Percentiles rank a stretch among this genome's conserved stretches.
These are phyloP conservation scores for Saprolegnia diclina DNA, from an alignment of 352 stramenopile species.

Conservation along the genomic window DNA sequence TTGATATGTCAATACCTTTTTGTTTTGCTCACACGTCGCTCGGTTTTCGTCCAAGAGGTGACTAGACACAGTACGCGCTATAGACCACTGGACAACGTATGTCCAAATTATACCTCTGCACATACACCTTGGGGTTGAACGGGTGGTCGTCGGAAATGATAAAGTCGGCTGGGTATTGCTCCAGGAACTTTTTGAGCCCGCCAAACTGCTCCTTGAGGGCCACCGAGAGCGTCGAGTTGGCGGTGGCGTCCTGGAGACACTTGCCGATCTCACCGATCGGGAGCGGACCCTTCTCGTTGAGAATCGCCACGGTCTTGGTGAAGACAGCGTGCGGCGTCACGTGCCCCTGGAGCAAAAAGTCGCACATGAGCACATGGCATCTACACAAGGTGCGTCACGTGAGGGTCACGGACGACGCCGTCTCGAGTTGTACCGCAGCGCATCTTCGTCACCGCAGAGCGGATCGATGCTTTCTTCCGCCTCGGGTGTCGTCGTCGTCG, in stretches of 20 bases:
- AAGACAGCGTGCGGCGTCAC: slow-evolving; percentile 35
- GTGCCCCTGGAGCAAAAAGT: slow-evolving; percentile 35
- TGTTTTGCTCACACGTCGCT: not conserved
- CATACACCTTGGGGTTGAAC: slow-evolving; percentile 45
- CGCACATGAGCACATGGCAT: slow-evolving; percentile 37
- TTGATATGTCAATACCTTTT: too few relatives aligned
- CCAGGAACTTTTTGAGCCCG: slow-evolving; percentile 42
- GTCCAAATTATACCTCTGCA: slow-evolving; percentile 24
- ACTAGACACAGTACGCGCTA: not conserved
- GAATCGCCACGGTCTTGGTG: slow-evolving; percentile 32
- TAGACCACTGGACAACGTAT: not conserved
- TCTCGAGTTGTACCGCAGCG: slow-evolving; percentile 21
- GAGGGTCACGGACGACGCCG: too few relatives aligned
- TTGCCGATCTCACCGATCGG: slow-evolving; percentile 43
- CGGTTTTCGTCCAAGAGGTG: not conserved
- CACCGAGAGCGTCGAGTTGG: slow-evolving; percentile 32
- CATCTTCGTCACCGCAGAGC: not conserved
- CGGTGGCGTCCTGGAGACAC: slow-evolving; percentile 37
- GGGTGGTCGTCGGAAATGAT: slow-evolving; percentile 39
- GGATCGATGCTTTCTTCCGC: not conserved
- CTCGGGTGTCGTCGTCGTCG: not conserved
- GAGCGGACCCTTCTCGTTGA: slow-evolving; percentile 33
- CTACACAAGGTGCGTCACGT: too few relatives aligned
- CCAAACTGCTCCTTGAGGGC: slow-evolving; percentile 42
- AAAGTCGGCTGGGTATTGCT: slow-evolving; percentile 40